A percentile compares a stretch with the other conserved stretches of the same genome.
Evolutionary conservation across 345 rosid species (phyloP).

Genomic region (Aurinia saxatilis): DNA sequence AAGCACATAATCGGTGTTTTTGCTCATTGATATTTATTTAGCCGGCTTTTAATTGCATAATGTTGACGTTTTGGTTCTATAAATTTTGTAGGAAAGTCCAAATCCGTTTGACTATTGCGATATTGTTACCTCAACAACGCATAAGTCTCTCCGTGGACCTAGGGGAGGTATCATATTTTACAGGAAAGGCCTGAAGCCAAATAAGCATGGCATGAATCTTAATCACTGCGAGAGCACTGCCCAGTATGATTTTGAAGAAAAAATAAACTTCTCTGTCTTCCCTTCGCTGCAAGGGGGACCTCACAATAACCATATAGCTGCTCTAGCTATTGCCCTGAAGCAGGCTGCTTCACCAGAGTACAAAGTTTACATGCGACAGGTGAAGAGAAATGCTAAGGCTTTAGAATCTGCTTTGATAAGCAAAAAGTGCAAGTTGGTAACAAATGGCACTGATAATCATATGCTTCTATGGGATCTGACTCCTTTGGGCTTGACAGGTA

Average conservation of each 20-base stretch:
- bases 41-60: neutral
- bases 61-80: slow-evolving; percentile 16
- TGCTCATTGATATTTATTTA: neutral
- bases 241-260: slow-evolving; percentile 78
- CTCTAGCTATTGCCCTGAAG: slow-evolving; percentile 89
- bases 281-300: slow-evolving; percentile 95
- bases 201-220: slow-evolving; percentile 46
- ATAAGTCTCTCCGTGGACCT: slow-evolving; percentile 90
- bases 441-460: slow-evolving; percentile 92
- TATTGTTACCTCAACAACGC: slow-evolving; percentile 88
- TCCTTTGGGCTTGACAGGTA: slow-evolving; percentile 75
- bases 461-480: slow-evolving; percentile 89
- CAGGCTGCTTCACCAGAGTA: slow-evolving; percentile 80
- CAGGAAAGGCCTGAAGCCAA: slow-evolving; percentile 65
- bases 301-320: slow-evolving; percentile 95
- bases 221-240: slow-evolving; percentile 50
- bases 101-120: slow-evolving; percentile 85
- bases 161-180: slow-evolving; percentile 87
- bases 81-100: slow-evolving; percentile 45
- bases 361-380: slow-evolving; percentile 79
- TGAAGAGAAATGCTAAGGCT: slow-evolving; percentile 78
- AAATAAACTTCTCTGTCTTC: slow-evolving; percentile 80
- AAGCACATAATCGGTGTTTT: neutral
- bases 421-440: slow-evolving; percentile 71
- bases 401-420: slow-evolving; percentile 62